These are phyloP conservation scores for Mycena filopes DNA, from an alignment of 768 basidiomycete genomes.

Conservation along the genomic window DNA sequence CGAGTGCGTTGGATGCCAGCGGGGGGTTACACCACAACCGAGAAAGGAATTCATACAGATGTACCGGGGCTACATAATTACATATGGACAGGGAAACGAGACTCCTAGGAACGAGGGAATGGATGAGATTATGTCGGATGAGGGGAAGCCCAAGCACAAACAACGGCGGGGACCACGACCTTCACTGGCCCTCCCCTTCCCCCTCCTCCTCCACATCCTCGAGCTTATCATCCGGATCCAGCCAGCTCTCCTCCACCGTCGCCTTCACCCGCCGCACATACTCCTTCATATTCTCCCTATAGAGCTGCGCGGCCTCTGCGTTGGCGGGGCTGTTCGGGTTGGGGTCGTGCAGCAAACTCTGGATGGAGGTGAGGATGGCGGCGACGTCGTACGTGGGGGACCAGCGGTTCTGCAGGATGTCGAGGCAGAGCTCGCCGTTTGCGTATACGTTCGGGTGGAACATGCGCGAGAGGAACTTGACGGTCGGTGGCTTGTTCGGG, in stretches of 20 bases:
- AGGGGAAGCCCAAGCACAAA: slow-evolving; percentile 3
- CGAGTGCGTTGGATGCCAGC: neutral
- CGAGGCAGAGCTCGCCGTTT: slow-evolving; percentile 97
- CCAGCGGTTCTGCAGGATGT: slow-evolving; percentile 99
- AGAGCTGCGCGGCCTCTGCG: slow-evolving; percentile 96
- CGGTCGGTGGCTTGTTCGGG: slow-evolving; percentile 97
- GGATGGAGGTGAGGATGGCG: slow-evolving; percentile 96
- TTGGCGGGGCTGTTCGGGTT: slow-evolving; percentile 99
- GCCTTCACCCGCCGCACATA: slow-evolving; percentile 93
- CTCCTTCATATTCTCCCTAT: slow-evolving; percentile 98
- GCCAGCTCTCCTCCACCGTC: slow-evolving; percentile 95
- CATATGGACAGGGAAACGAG: slow-evolving; percentile 12
- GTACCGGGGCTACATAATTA: slow-evolving; percentile 26
- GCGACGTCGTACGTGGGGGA: slow-evolving; percentile 99
- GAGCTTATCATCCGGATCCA: slow-evolving; percentile 81
- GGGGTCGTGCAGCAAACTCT: slow-evolving; percentile 95
- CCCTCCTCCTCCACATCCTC: slow-evolving; percentile 39
- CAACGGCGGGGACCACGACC: neutral
- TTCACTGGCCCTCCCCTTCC: slow-evolving; percentile 20
- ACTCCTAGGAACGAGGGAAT: neutral
- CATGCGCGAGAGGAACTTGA: slow-evolving; percentile 97
- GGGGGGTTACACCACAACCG: neutral
- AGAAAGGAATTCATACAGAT: slow-evolving; percentile 19
- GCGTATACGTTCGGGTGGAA: slow-evolving; percentile 99
- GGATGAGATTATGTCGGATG: neutral